Percentiles rank a stretch among this genome's conserved stretches.
Conservation (phyloP, 768 basidiomycete species). For the Russula sp. region DNA sequence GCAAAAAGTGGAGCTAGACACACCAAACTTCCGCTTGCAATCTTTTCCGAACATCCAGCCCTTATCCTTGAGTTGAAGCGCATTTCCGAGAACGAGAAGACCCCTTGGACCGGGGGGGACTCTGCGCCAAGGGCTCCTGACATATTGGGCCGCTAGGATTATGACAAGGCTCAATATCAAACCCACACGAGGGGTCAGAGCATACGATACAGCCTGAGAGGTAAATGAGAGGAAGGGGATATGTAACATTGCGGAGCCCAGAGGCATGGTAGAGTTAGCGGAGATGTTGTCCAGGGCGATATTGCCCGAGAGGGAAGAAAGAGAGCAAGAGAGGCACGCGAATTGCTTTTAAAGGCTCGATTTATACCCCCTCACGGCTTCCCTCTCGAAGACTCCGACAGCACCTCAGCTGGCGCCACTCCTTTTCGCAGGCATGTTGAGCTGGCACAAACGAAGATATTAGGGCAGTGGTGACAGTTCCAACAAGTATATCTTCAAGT, state of each 20-base stretch:
- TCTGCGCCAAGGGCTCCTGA: constrained; percentile 8
- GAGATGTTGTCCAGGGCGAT: no score
- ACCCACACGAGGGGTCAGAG: background rate
- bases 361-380: no score
- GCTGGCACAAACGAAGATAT: no score
- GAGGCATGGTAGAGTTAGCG: no score
- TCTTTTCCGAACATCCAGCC: background rate
- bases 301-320: no score
- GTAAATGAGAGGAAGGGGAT: background rate
- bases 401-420: no score
- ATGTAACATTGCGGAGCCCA: background rate
- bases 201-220: background rate
- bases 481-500: no score
- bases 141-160: background rate
- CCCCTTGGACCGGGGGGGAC: constrained; percentile 9
- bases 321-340: no score
- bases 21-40: constrained; percentile 4
- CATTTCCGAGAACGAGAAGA: constrained; percentile 9
- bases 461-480: no score
- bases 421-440: no score
- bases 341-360: no score
- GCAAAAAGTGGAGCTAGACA: background rate
- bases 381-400: no score
- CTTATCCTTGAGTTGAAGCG: background rate
- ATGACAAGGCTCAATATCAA: background rate